A percentile compares a stretch with the other conserved stretches of the same genome.
phyloP scores from a whole-genome alignment of 352 stramenopile genomes.

The Phytophthora ohioensis region DNA sequence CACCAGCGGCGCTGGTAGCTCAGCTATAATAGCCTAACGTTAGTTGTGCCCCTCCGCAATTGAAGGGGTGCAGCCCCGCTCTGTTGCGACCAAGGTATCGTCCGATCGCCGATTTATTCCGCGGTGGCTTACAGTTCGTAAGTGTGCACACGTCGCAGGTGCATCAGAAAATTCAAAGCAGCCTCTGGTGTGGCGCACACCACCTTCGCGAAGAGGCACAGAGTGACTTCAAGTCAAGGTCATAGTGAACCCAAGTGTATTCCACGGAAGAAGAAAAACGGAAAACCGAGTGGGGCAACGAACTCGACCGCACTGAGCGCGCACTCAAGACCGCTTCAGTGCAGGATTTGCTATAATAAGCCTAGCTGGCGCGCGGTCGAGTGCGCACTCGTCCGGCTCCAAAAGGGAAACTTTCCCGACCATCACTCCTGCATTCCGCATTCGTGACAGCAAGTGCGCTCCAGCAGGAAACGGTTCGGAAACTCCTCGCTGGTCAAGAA shows the following conservation, averaged over 20 bases:
- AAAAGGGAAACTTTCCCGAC: constrained; percentile 41
- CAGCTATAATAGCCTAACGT: too few relatives aligned
- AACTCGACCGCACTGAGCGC: constrained; percentile 20
- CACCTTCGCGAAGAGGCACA: constrained; percentile 12
- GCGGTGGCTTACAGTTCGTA: constrained; percentile 11
- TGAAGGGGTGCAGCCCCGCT: not conserved
- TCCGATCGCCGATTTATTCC: not conserved
- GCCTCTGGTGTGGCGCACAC: constrained; percentile 15
- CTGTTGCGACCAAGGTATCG: constrained; percentile 17
- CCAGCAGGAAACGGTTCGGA: constrained; percentile 35
- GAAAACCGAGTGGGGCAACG: constrained; percentile 17
- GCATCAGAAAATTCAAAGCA: constrained; percentile 16
- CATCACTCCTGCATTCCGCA: constrained; percentile 46
- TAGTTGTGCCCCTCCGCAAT: constrained; percentile 1
- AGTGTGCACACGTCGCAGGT: constrained; percentile 33
- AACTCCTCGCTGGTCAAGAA: constrained; percentile 27
- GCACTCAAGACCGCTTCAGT: constrained; percentile 32
- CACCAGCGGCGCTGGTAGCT: constrained; percentile 2
- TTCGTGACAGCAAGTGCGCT: constrained; percentile 23
- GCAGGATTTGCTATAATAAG: constrained; percentile 41
- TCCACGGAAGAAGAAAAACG: constrained; percentile 37
- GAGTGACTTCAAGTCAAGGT: constrained; percentile 37
- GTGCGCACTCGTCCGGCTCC: constrained; percentile 30
- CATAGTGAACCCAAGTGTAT: constrained; percentile 34
- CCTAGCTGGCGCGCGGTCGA: constrained; percentile 12